Evolutionary conservation across 2,329 filamentous ascomycete genomes (phyloP), one percentile per base, ranked within the genome.

Genomic region (Beauveria brongniartii): DNA sequence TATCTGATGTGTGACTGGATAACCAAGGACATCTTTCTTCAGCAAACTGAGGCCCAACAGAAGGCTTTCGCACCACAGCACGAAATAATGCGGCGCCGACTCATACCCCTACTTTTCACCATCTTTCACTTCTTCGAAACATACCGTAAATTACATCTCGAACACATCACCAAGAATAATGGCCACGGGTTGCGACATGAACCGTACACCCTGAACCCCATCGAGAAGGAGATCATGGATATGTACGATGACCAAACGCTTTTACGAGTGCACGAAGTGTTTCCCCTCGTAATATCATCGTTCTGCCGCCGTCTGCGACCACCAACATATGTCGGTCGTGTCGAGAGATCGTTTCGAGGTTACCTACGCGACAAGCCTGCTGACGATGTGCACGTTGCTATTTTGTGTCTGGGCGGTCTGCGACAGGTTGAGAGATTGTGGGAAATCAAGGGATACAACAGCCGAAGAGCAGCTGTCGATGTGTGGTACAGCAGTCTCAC

Each of bases 91-190:
- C 82, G 84, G 53, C 82, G 83, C 63, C 79, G 85, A 55, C 73
- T 88, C 9, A 85, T 86, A 60, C 85, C 85, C 1, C 70, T 87
- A 8, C 75, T 88, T 18, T 87, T 88, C 65, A 86, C 84, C 14
- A 76, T 86, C 26, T 87, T 87, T 65, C 85, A 88, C 69, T 88
- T 88, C 67, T 87, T 88, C 68, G 85, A 88, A 69, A 84, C 78
- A 1, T 87, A 86, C 67, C 81, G 85, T 62, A 79, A 77, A 44
- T 73, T 85, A 3, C 83, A 87, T 65, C 70, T 86, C 8, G 73
- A 83, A 65, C 82, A 83, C 63, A 77, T 88, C 26, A 73, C 75
- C 54, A 75, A 82, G 53, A 76, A 83, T 60, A 73, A 72, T 44
- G 80, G 81, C 14, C 74, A 80, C 54, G 82, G 83, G 5, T 65